Percentiles rank a stretch among this genome's conserved stretches.
Conservation (phyloP, 371 early-diverging fungal species). For the Conidiobolus incongruus region DNA sequence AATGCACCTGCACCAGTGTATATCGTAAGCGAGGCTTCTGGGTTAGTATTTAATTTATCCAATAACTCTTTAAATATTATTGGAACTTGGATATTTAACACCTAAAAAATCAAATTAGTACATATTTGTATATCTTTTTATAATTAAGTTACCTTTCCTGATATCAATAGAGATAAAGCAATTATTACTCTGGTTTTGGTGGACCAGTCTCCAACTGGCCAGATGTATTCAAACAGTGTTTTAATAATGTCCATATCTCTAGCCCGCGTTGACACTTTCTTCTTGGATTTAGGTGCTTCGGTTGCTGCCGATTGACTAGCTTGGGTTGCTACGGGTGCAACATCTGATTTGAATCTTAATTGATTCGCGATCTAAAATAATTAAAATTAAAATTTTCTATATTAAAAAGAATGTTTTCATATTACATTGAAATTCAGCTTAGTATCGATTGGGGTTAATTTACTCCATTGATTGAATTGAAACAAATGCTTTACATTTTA, state of each 20-base stretch:
- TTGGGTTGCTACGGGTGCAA: too few relatives aligned
- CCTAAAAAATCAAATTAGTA: constrained; percentile 63
- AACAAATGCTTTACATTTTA: too few relatives aligned
- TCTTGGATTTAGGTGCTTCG: too few relatives aligned
- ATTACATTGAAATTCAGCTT: too few relatives aligned
- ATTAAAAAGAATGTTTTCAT: too few relatives aligned
- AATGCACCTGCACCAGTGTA: constrained; percentile 60
- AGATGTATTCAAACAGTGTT: constrained; percentile 59
- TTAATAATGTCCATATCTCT: constrained; percentile 31
- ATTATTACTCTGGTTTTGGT: constrained; percentile 66
- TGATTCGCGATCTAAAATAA: too few relatives aligned
- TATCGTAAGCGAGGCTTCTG: constrained; percentile 33
- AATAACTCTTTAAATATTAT: constrained; percentile 79
- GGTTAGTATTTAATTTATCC: constrained; percentile 32
- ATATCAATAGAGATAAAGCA: constrained; percentile 56
- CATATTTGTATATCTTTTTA: too few relatives aligned
- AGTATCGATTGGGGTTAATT: too few relatives aligned
- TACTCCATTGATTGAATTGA: too few relatives aligned
- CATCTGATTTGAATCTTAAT: too few relatives aligned
- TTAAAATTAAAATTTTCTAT: too few relatives aligned
- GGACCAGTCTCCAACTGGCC: constrained; percentile 66
- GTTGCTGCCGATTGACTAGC: too few relatives aligned
- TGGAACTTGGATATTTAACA: constrained; percentile 85
- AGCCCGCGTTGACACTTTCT: background rate
- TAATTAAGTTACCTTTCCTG: constrained; percentile 53